Percentiles rank a stretch among this genome's conserved stretches.
Conservation (phyloP, 1,284 basidiomycete genomes). For the Apiotrichum sp. region DNA sequence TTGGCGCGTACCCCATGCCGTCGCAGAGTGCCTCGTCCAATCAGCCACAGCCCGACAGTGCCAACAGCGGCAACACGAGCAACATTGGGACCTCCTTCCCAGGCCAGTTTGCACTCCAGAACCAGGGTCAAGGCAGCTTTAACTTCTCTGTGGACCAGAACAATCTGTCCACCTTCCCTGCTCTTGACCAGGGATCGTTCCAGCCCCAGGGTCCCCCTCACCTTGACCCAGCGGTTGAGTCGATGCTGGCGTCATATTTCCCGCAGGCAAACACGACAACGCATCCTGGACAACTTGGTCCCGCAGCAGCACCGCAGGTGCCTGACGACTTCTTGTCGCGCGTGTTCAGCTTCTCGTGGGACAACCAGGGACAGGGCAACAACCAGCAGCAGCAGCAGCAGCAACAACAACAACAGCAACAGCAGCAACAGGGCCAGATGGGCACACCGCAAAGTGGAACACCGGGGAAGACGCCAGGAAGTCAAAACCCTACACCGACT, state of each 20-base stretch:
- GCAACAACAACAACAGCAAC: too few relatives aligned
- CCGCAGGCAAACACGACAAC: constrained; percentile 10
- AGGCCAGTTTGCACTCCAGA: constrained; percentile 8
- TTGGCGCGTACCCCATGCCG: constrained; percentile 44
- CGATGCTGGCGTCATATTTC: constrained; percentile 38
- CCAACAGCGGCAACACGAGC: neutral
- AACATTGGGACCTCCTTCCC: constrained; percentile 3
- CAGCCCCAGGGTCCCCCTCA: constrained; percentile 18
- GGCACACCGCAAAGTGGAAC: neutral
- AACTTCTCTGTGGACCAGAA: constrained; percentile 30
- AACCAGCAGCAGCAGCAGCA: constrained; percentile 15
- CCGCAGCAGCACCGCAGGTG: constrained; percentile 15
- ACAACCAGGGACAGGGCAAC: constrained; percentile 14
- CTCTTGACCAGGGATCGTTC: constrained; percentile 34
- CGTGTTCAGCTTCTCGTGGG: constrained; percentile 45
- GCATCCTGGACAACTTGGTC: constrained; percentile 8
- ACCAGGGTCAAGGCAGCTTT: constrained; percentile 9
- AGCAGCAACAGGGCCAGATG: too few relatives aligned
- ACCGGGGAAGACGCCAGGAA: neutral
- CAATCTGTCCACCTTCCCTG: constrained; percentile 20
- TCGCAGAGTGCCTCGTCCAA: constrained; percentile 1
- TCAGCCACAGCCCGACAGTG: neutral
- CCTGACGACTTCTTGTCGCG: constrained; percentile 43
- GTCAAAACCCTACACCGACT: neutral
- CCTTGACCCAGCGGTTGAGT: constrained; percentile 39